Evolutionary conservation across 495 filamentous ascomycete genomes (phyloP).

Genomic region (Daldinia childiae): DNA sequence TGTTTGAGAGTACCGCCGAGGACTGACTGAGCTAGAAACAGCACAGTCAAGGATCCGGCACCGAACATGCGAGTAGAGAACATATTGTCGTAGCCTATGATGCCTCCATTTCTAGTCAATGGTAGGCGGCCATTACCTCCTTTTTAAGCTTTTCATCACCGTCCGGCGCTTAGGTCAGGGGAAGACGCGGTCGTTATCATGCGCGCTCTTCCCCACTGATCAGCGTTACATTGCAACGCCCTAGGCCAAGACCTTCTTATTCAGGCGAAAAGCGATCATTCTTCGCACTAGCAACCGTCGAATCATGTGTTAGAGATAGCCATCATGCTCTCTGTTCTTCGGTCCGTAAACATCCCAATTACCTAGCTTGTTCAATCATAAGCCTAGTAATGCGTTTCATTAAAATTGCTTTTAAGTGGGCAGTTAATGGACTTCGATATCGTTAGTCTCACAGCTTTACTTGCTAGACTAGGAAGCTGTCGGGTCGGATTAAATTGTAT

Average conservation of each 20-base stretch:
- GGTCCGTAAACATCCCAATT: constrained; percentile 8
- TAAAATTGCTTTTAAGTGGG: constrained; percentile 15
- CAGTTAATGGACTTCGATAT: constrained; percentile 6
- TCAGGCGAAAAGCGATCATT: constrained; percentile 19
- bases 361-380: constrained; percentile 20
- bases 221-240: constrained; percentile 15
- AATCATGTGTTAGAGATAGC: constrained; percentile 23
- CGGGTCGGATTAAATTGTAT: constrained; percentile 4
- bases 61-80: constrained; percentile 20
- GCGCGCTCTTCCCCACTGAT: constrained; percentile 20
- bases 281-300: constrained; percentile 20
- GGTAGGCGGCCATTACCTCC: not conserved
- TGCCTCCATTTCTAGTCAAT: constrained; percentile 1
- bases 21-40: constrained; percentile 18
- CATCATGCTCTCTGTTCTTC: constrained; percentile 1
- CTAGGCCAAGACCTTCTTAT: constrained; percentile 24
- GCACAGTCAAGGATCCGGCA: constrained; percentile 23
- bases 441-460: constrained; percentile 10
- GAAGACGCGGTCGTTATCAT: constrained; percentile 19
- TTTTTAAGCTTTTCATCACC: constrained; percentile 13
- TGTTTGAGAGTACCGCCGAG: constrained; percentile 25
- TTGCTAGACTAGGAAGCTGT: constrained; percentile 20
- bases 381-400: constrained; percentile 5
- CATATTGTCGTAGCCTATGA: constrained; percentile 14
- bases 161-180: constrained; percentile 13